Evolutionary conservation across 768 basidiomycete genomes (phyloP).

Genomic region (Russula earlei): DNA sequence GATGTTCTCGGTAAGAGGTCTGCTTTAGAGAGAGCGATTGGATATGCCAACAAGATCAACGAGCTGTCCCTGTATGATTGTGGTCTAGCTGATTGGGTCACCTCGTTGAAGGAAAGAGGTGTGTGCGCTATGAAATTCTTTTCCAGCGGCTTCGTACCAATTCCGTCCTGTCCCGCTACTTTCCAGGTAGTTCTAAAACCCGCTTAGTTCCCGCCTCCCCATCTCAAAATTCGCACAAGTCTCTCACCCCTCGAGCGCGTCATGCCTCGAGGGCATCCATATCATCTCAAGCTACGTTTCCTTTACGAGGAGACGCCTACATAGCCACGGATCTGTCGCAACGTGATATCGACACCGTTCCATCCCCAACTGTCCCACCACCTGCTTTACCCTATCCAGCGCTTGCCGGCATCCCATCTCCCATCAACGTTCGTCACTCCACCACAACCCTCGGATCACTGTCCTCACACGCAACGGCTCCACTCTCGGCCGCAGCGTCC

Average conservation of each 20-base stretch:
- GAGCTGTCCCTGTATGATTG: slow-evolving; percentile 68
- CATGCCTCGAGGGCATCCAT: slow-evolving; percentile 65
- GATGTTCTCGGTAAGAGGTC: slow-evolving; percentile 52
- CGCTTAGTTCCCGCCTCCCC: slow-evolving; percentile 1
- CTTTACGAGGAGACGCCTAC: slow-evolving; percentile 68
- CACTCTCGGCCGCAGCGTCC: not conserved
- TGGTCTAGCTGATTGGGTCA: slow-evolving; percentile 70
- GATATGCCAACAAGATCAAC: slow-evolving; percentile 78
- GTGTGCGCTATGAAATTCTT: slow-evolving; percentile 31
- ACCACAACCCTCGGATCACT: slow-evolving; percentile 4
- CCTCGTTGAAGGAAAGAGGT: slow-evolving; percentile 49
- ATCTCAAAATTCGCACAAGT: not conserved
- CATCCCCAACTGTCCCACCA: slow-evolving; percentile 46
- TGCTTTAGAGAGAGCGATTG: slow-evolving; percentile 55
- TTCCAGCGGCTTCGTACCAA: slow-evolving; percentile 1
- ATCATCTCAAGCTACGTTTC: slow-evolving; percentile 71
- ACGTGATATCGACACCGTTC: slow-evolving; percentile 33
- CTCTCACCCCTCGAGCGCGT: slow-evolving; percentile 38
- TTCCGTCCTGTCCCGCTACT: not conserved
- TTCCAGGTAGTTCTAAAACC: slow-evolving; percentile 13
- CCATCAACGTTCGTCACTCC: slow-evolving; percentile 11
- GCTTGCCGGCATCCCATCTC: slow-evolving; percentile 33
- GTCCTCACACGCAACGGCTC: not conserved
- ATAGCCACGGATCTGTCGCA: slow-evolving; percentile 62
- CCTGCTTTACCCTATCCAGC: slow-evolving; percentile 64